Conservation (phyloP, 495 filamentous ascomycete genomes). For the Trichoderma reesei region DNA sequence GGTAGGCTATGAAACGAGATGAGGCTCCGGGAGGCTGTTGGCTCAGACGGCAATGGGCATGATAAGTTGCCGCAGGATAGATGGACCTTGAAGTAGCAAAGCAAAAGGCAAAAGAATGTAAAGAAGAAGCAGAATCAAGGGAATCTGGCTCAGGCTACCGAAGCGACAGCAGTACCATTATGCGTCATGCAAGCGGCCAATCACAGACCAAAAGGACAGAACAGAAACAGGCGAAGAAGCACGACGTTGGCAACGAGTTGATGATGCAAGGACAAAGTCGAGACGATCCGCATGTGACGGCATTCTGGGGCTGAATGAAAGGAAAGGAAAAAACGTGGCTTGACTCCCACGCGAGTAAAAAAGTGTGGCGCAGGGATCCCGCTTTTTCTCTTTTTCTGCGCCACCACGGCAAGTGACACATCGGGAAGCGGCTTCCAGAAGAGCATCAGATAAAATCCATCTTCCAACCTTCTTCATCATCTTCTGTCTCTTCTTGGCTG, state of each 20-base stretch:
- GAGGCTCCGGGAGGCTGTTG: too few species aligned
- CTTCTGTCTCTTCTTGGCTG: too few species aligned
- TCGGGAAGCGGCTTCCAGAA: background rate
- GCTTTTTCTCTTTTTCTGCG: background rate
- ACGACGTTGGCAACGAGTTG: background rate
- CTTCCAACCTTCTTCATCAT: too few species aligned
- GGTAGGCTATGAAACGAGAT: too few species aligned
- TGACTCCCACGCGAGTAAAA: background rate
- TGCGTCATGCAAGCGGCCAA: background rate
- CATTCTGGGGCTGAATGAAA: background rate
- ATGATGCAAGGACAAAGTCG: background rate
- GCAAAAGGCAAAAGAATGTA: background rate
- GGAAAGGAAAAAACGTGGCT: background rate
- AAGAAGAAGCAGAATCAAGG: background rate
- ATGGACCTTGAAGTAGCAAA: background rate
- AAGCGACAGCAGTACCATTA: background rate
- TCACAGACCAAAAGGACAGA: too few species aligned
- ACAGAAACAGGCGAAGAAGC: background rate
- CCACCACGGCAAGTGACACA: conserved; percentile 2
- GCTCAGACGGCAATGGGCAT: background rate
- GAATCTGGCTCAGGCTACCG: background rate
- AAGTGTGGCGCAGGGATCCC: background rate
- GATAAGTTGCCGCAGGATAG: background rate
- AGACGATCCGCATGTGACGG: background rate
- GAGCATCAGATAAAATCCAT: too few species aligned